Evolutionary conservation across 768 basidiomycete genomes (phyloP), one percentile per base, ranked within the genome.

Genomic region (Dioszegia crocea): DNA sequence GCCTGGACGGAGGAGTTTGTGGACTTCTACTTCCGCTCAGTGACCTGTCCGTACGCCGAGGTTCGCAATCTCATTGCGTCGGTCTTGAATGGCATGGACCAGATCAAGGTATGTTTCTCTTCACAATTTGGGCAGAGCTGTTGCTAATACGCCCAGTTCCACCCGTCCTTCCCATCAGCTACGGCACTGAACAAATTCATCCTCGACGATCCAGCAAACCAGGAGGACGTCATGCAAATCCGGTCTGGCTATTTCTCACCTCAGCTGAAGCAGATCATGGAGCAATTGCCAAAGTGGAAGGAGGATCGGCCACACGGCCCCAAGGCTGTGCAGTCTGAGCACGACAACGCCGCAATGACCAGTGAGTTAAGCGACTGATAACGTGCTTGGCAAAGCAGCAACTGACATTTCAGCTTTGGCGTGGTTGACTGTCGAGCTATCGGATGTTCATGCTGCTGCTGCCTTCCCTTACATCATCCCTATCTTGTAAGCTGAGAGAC

Each of bases 291-390:
- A 0, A 75, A 80, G 58, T 89, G 85, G 87, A 86, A 85, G 71
- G 81, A 82, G 58, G 82, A 88, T 63, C 84, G 91, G 36, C 82
- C 92, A 24, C 84, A 90, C 26, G 90, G 91, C 53, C 91, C 91
- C 0, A 83, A 89, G 57, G 89, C 89, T 58, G 86, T 83, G 61
- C 87, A 91, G 70, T 94, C 91, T 9, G 83, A 84, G 82, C 92
- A 92, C 73, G 91, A 94, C 78, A 91, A 89, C 79, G 84, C 89
- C 61, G 89, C 88, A 2, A 78, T 89, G 56, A 88, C 89, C n/a
- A 79, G 89, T 90, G 78, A 73, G 84, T 47, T 26, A 16, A n/a
- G 10, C 11, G 16, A 16, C 27, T 41, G 17, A 19, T 27, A 11
- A 1, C 29, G 29, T 17, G 3, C 12, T 9, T n/a, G 3, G 47